These are phyloP conservation scores for Trametes maxima DNA, from an alignment of 768 basidiomycete species.

Conservation along the genomic window DNA sequence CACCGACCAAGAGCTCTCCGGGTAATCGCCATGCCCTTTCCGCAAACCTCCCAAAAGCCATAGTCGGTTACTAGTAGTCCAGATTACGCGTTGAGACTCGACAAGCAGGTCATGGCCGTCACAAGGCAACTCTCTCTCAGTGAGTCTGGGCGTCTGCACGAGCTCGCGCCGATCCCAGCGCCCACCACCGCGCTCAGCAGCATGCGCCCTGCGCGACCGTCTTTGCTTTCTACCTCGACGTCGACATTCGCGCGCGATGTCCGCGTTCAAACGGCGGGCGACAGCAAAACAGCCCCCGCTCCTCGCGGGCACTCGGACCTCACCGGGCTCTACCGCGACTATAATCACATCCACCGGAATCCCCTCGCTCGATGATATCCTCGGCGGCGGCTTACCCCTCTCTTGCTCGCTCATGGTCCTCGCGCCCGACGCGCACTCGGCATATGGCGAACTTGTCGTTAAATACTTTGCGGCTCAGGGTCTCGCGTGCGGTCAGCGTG, in stretches of 20 bases:
- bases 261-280: constrained; percentile 77
- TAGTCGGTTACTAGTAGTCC: neutral
- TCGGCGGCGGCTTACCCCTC: constrained; percentile 89
- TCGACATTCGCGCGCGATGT: constrained; percentile 45
- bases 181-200: neutral
- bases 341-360: constrained; percentile 82
- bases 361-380: constrained; percentile 91
- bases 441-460: constrained; percentile 82
- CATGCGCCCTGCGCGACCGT: neutral
- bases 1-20: too few species aligned
- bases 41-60: neutral
- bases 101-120: neutral
- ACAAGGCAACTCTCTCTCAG: neutral
- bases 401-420: constrained; percentile 72
- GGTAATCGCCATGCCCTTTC: neutral
- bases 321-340: constrained; percentile 57
- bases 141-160: neutral
- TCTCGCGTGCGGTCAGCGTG: constrained; percentile 66
- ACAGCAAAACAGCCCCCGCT: constrained; percentile 45
- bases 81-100: neutral
- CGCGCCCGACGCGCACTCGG: constrained; percentile 85
- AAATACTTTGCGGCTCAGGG: constrained; percentile 93
- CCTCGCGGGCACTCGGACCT: constrained; percentile 58
- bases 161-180: neutral
- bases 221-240: neutral